Evolutionary conservation across 2,329 filamentous ascomycete species (phyloP), one percentile per base, ranked within the genome.

Genomic region (Colletotrichum orbiculare): DNA sequence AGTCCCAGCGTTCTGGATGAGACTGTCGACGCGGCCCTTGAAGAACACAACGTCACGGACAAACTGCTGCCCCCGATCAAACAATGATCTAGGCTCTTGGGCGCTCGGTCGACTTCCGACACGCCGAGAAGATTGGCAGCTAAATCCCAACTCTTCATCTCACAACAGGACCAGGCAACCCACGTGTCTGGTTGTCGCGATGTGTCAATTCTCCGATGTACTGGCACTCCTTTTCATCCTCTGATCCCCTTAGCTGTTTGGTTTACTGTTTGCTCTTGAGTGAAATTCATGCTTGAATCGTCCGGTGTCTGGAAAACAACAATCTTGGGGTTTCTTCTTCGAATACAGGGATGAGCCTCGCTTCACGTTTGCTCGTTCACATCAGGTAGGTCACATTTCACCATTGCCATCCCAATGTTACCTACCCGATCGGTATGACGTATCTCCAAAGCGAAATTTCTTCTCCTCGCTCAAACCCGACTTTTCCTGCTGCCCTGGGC

Each of bases 81-180:
- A 49, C 33, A 15, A 12, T 12, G 17, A 50, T 52, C 13, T 55
- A 12, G 57, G 39, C 39, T 46, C 17, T 12, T 8, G n/a, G 12
- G 13, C n/a, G 33, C 42, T 66, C 63, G 63, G 63, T 57, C 63
- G 53, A 66, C 46, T 62, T 65, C 63, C 63, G 63, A 34, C 8
- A 2, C n/a, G 34, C 4, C 17, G 54, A 41, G 48, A 46, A 58
- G 50, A 5, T 7, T n/a, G 38, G 3, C 13, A 17, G 25, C 38
- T 2, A 37, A 8, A 46, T 52, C 46, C 45, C 13, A 15, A 13
- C n/a, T 12, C 39, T 10, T 41, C 39, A 39, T 41, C 11, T 12
- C 12, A 9, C 25, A 25, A n/a, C n/a, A 8, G 9, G 11, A 37
- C 12, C 15, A 43, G 34, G 13, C 33, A 45, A 37, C 38, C 17